phyloP scores from a whole-genome alignment of 108 stramenopile species.

The Skeletonema menzelii region DNA sequence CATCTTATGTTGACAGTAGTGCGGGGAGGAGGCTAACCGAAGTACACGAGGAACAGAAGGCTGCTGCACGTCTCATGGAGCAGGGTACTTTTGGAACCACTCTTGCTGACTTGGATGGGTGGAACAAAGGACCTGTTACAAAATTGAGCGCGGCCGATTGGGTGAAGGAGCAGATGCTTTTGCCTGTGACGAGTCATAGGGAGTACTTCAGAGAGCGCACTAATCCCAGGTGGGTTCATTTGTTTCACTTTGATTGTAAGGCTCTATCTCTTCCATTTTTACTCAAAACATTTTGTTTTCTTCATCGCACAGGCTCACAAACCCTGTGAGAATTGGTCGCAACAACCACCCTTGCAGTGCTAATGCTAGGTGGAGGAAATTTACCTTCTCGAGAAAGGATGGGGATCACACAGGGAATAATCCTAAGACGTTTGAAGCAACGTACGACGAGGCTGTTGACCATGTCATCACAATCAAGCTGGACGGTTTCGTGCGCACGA shows the following conservation, averaged over 20 bases:
- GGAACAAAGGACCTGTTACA: slow-evolving; percentile 28
- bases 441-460: slow-evolving; percentile 13
- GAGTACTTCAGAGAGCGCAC: slow-evolving; percentile 49
- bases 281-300: not conserved
- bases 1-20: slow-evolving; percentile 29
- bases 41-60: not conserved
- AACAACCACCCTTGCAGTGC: slow-evolving; percentile 49
- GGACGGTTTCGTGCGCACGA: slow-evolving; percentile 44
- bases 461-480: slow-evolving; percentile 36
- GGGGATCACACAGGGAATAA: slow-evolving; percentile 1
- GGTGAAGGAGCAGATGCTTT: slow-evolving; percentile 39
- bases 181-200: slow-evolving; percentile 40
- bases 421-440: slow-evolving; percentile 15
- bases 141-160: slow-evolving; percentile 18
- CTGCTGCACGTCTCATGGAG: slow-evolving; percentile 37
- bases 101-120: slow-evolving; percentile 14
- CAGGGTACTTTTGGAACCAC: slow-evolving; percentile 46
- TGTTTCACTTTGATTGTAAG: slow-evolving; percentile 20
- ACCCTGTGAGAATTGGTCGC: slow-evolving; percentile 33
- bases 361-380: slow-evolving; percentile 42
- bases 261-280: slow-evolving; percentile 29
- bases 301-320: slow-evolving; percentile 20
- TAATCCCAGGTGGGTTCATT: slow-evolving; percentile 42
- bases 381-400: slow-evolving; percentile 39
- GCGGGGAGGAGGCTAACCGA: slow-evolving; percentile 1